These are phyloP conservation scores for Claviceps sp. DNA, from an alignment of 2,329 filamentous ascomycete genomes.

Conservation along the genomic window DNA sequence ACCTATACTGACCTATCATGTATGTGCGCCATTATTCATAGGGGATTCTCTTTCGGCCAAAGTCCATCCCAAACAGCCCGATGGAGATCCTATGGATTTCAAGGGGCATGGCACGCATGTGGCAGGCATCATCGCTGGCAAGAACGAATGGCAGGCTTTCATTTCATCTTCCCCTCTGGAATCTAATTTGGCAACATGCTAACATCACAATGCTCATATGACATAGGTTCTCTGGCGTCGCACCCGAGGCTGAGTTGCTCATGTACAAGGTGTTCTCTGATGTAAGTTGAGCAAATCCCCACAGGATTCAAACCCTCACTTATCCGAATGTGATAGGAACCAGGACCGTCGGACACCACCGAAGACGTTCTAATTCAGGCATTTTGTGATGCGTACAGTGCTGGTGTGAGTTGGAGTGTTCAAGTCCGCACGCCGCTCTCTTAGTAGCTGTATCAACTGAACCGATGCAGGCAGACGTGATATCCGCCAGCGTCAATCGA, in stretches of 20 bases:
- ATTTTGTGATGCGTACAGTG: constrained; percentile 22
- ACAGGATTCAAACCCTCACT: background rate
- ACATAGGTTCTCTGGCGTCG: constrained; percentile 28
- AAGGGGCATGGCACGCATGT: constrained; percentile 17
- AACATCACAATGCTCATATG: background rate
- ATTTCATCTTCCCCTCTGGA: background rate
- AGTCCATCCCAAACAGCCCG: constrained; percentile 17
- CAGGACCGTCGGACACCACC: constrained; percentile 11
- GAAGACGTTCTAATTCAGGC: constrained; percentile 23
- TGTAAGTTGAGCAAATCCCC: constrained; percentile 7
- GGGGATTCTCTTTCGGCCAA: constrained; percentile 3
- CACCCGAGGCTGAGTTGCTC: constrained; percentile 29
- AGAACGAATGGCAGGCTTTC: constrained; percentile 19
- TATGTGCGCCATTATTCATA: background rate
- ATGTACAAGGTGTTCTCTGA: constrained; percentile 30
- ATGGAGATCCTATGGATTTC: constrained; percentile 13
- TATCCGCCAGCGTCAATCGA: constrained; percentile 26
- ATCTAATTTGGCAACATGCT: background rate
- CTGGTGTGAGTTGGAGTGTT: constrained; percentile 13
- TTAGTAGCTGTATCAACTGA: background rate
- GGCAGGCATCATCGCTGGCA: constrained; percentile 34
- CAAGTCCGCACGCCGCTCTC: background rate
- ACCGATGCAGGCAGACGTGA: constrained; percentile 24
- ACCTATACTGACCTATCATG: background rate
- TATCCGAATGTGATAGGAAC: background rate